Percentiles rank a stretch among this genome's conserved stretches.
phyloP scores from a whole-genome alignment of 1,284 basidiomycete species.

The Heterobasidion annosum region DNA sequence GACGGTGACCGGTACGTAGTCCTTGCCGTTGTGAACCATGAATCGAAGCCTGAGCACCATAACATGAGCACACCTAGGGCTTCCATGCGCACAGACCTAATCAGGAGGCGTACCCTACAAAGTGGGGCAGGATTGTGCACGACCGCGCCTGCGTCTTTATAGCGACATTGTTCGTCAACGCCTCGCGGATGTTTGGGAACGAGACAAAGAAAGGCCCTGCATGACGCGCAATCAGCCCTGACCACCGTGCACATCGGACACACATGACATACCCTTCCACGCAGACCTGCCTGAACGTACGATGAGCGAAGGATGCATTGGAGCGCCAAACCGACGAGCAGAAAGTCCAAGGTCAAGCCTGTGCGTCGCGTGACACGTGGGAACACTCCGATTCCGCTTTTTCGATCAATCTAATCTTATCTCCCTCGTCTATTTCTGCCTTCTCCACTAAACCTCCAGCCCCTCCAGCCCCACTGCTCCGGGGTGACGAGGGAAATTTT shows the following conservation, averaged over 20 bases:
- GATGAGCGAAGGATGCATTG: slow-evolving; percentile 20
- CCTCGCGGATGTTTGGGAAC: slow-evolving; percentile 85
- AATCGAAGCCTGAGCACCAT: slow-evolving; percentile 58
- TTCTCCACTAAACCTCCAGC: too few relatives aligned
- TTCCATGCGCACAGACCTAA: neutral
- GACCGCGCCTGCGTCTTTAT: slow-evolving; percentile 87
- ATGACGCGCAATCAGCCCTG: neutral
- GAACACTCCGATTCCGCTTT: too few relatives aligned
- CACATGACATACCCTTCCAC: slow-evolving; percentile 21
- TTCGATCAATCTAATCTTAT: too few relatives aligned
- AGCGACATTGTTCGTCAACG: slow-evolving; percentile 75
- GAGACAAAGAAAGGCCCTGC: slow-evolving; percentile 92
- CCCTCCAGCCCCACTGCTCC: too few relatives aligned
- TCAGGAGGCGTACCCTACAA: slow-evolving; percentile 64
- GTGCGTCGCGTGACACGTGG: neutral
- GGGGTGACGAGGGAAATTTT: too few relatives aligned
- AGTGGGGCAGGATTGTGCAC: slow-evolving; percentile 93
- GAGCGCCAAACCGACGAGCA: neutral
- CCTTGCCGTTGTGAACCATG: slow-evolving; percentile 91
- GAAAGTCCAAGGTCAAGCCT: neutral
- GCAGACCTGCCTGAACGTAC: slow-evolving; percentile 21
- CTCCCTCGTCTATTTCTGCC: too few relatives aligned
- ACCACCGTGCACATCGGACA: neutral
- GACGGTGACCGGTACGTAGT: slow-evolving; percentile 79
- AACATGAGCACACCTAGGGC: neutral